phyloP scores from a whole-genome alignment of 805 yeast genomes.

The Starmerella scarabaei region DNA sequence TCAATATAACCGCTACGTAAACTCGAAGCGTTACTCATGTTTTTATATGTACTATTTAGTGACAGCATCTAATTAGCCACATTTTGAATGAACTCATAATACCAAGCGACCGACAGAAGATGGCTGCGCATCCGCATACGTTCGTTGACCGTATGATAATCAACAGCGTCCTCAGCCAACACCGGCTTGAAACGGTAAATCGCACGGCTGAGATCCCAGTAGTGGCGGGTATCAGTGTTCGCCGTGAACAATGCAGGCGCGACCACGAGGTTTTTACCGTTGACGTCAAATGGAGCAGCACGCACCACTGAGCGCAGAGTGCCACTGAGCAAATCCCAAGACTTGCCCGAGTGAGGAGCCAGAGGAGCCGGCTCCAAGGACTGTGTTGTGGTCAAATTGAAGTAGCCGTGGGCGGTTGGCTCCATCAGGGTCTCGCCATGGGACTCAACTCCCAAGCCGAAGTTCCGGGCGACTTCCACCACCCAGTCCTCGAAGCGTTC shows the following conservation, averaged over 20 bases:
- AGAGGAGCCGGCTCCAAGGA: constrained; percentile 41
- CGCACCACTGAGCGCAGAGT: constrained; percentile 40
- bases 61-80: constrained; percentile 7
- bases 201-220: constrained; percentile 48
- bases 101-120: constrained; percentile 28
- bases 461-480: constrained; percentile 33
- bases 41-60: too few relatives aligned
- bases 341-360: constrained; percentile 33
- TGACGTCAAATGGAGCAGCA: constrained; percentile 6
- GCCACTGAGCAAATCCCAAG: constrained; percentile 51
- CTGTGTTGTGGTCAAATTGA: constrained; percentile 27
- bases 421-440: constrained; percentile 26
- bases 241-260: constrained; percentile 54
- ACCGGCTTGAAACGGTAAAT: constrained; percentile 52
- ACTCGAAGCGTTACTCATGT: too few relatives aligned
- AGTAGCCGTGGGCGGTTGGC: constrained; percentile 28
- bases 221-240: constrained; percentile 57
- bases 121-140: constrained; percentile 41
- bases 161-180: constrained; percentile 27
- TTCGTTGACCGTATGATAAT: constrained; percentile 51
- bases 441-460: constrained; percentile 37
- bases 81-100: constrained; percentile 23
- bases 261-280: constrained; percentile 26
- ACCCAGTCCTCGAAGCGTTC: constrained; percentile 28
- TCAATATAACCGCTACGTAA: too few relatives aligned